phyloP scores from a whole-genome alignment of 805 yeast genomes.

The Pichia pseudocactophila region DNA sequence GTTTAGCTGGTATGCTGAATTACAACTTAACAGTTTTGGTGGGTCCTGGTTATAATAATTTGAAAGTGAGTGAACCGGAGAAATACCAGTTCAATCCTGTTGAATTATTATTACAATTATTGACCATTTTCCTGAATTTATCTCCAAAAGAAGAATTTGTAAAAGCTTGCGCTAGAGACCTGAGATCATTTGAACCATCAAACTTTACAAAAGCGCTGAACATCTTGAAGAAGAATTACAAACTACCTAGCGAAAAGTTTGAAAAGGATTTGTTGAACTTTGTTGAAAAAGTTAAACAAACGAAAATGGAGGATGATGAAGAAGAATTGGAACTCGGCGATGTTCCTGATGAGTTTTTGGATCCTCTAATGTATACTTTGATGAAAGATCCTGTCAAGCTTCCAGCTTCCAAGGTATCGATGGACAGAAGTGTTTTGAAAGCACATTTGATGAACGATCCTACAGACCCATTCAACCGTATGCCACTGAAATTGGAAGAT shows the following conservation, averaged over 20 bases:
- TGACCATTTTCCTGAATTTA: slow-evolving; percentile 70
- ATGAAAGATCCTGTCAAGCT: slow-evolving; percentile 96
- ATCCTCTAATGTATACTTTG: slow-evolving; percentile 90
- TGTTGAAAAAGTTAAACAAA: slow-evolving; percentile 54
- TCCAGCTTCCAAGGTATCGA: slow-evolving; percentile 76
- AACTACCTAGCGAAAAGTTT: slow-evolving; percentile 39
- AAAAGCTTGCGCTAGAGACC: slow-evolving; percentile 78
- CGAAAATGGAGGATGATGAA: slow-evolving; percentile 56
- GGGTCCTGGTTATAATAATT: slow-evolving; percentile 87
- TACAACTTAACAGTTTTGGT: slow-evolving; percentile 87
- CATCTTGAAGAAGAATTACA: slow-evolving; percentile 49
- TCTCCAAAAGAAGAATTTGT: slow-evolving; percentile 57
- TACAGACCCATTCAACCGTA: slow-evolving; percentile 94
- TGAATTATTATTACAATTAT: slow-evolving; percentile 54
- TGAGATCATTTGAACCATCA: slow-evolving; percentile 70
- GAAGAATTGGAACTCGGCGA: slow-evolving; percentile 89
- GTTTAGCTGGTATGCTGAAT: slow-evolving; percentile 93
- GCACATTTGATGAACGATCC: slow-evolving; percentile 90
- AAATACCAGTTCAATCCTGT: slow-evolving; percentile 79
- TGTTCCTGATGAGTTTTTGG: slow-evolving; percentile 91
- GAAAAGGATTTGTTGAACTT: slow-evolving; percentile 45
- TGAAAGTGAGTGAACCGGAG: slow-evolving; percentile 79
- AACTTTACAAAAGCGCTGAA: slow-evolving; percentile 63
- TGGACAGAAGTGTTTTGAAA: slow-evolving; percentile 86
- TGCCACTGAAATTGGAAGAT: slow-evolving; percentile 83